Base-by-base conservation (phyloP, 2,329 filamentous ascomycete species). In the Neoascochyta sp. region DNA sequence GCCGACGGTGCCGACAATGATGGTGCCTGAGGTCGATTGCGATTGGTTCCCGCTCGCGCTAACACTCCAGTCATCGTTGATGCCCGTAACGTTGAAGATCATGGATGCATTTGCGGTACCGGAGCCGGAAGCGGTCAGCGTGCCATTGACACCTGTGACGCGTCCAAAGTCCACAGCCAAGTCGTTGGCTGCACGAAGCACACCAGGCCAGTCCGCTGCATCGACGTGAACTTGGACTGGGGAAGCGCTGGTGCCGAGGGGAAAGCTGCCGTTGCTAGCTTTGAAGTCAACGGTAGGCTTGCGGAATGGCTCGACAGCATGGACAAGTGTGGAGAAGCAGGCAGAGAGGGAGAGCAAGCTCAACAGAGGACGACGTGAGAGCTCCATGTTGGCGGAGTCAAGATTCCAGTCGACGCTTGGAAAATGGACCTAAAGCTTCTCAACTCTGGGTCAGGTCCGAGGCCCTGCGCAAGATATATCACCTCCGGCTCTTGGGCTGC, bases 1-100 rank as follows among this genome's bases (percentile, higher is more conserved):
- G 4, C 78, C 80, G 25, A 86, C 68, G 1, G 81, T 86, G 4
- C 82, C 82, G 6, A 73, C 78, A 29, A 87, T 82, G 40, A 86
- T 77, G 10, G 78, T 73, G 14, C 62, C 61, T 22, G 29, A 18
- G 8, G 27, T 33, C 20, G 18, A 18, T n/a, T n/a, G n/a, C n/a
- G n/a, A n/a, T 7, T 34, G 34, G 18, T 42, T 34, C 4, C 41
- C 26, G 8, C 34, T 33, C 4, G 41, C 21, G 8, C 50, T 46
- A 17, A 60, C 49, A 17, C 41, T 56, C 54, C 64, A 67, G 16
- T 58, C 50, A 5, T 42, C 36, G 17, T 41, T 59, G 39, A 60
- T 57, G 3, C 62, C 60, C 13, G 64, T 66, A 27, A 65, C 54
- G 32, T 67, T 67, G 46, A 64, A 65, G 28, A 66, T 68, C 31